Evolutionary conservation across 345 rosid species (phyloP).

Genomic region (Adansonia digitata): DNA sequence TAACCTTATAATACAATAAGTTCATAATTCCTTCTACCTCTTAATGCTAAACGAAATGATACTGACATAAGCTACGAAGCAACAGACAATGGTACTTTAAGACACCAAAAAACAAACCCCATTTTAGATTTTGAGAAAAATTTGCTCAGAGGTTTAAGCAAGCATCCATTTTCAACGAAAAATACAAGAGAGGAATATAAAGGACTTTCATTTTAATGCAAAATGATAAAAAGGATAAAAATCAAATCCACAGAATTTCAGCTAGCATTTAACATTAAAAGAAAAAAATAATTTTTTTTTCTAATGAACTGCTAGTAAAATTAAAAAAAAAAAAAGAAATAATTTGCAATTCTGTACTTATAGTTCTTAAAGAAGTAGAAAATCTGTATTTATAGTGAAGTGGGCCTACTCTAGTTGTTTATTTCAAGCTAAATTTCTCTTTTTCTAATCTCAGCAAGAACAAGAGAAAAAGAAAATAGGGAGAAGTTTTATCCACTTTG

Average conservation of each 20-base stretch:
- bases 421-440: neutral
- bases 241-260: too few species aligned
- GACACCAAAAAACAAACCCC: too few species aligned
- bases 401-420: slow-evolving; percentile 20
- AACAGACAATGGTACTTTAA: too few species aligned
- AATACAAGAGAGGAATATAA: neutral
- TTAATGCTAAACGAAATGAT: too few species aligned
- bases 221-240: too few species aligned
- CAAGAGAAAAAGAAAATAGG: too few species aligned
- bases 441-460: neutral
- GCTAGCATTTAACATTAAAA: too few species aligned
- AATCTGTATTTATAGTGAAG: neutral
- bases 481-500: slow-evolving; percentile 16
- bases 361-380: neutral
- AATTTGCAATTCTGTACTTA: neutral
- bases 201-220: too few species aligned
- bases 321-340: too few species aligned
- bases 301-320: neutral
- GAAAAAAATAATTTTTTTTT: too few species aligned
- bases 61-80: too few species aligned
- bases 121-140: neutral
- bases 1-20: neutral
- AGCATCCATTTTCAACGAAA: neutral
- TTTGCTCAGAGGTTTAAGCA: neutral
- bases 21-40: neutral